Evolutionary conservation across 768 basidiomycete genomes (phyloP).

Genomic region (Agaricus bisporus): DNA sequence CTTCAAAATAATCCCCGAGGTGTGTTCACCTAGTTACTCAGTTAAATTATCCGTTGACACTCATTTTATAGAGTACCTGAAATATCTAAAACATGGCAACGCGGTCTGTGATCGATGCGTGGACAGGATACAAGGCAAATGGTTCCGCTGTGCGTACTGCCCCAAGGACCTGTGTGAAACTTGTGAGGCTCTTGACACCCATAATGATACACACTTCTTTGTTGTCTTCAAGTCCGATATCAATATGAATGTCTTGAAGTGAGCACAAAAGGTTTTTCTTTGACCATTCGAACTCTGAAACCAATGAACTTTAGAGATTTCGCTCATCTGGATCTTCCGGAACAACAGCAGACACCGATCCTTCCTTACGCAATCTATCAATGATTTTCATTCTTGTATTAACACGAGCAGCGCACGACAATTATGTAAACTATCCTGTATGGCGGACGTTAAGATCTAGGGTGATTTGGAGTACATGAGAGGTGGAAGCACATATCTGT

Average conservation of each 20-base stretch:
- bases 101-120: slow-evolving; percentile 88
- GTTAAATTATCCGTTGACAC: neutral
- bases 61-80: slow-evolving; percentile 50
- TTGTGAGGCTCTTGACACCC: slow-evolving; percentile 78
- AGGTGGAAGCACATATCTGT: neutral
- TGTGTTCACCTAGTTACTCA: slow-evolving; percentile 19
- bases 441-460: too few relatives aligned
- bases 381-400: slow-evolving; percentile 4
- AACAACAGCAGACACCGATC: slow-evolving; percentile 42
- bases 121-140: slow-evolving; percentile 74
- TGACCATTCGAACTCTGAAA: neutral
- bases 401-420: slow-evolving; percentile 10
- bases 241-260: slow-evolving; percentile 73
- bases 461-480: too few relatives aligned
- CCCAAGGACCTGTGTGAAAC: slow-evolving; percentile 79
- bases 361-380: slow-evolving; percentile 59
- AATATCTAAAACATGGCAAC: slow-evolving; percentile 48
- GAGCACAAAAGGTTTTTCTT: slow-evolving; percentile 16
- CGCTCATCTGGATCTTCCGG: slow-evolving; percentile 52
- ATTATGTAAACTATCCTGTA: neutral
- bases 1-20: slow-evolving; percentile 50
- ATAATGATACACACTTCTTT: slow-evolving; percentile 79
- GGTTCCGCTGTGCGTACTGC: slow-evolving; percentile 91
- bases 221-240: slow-evolving; percentile 85
- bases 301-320: slow-evolving; percentile 32